Conservation (phyloP, 78 protist species). For the Bigelowiella natans region DNA sequence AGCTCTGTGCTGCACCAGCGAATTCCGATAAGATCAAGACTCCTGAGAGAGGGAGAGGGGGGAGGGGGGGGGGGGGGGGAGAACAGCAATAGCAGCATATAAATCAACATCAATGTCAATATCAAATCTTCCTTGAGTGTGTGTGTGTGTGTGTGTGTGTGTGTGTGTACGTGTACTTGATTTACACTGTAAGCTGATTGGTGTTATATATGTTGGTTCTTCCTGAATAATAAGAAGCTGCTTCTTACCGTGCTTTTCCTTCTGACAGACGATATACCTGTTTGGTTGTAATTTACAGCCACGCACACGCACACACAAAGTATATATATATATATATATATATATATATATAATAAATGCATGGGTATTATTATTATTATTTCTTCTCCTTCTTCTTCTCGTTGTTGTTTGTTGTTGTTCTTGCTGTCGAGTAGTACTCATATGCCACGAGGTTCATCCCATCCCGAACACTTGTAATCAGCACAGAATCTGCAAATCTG, state of each 20-base stretch:
- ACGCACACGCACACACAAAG: too few relatives aligned
- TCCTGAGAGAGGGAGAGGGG: conserved; percentile 6
- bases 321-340: too few relatives aligned
- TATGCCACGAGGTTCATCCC: conserved; percentile 78
- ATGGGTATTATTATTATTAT: too few relatives aligned
- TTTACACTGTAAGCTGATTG: neutral
- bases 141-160: too few relatives aligned
- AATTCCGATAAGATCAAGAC: conserved; percentile 48
- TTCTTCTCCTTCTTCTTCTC: too few relatives aligned
- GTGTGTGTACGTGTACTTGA: conserved; percentile 46
- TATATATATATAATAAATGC: too few relatives aligned
- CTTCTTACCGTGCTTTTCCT: conserved; percentile 45
- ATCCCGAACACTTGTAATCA: conserved; percentile 73
- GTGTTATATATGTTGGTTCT: neutral
- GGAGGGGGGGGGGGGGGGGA: neutral
- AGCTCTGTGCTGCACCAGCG: conserved; percentile 22
- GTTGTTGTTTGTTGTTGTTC: too few relatives aligned
- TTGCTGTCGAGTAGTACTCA: too few relatives aligned
- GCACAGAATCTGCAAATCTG: conserved; percentile 42
- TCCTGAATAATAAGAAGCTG: conserved; percentile 29
- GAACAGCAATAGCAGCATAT: neutral
- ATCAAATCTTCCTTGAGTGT: conserved; percentile 45
- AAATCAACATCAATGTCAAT: neutral
- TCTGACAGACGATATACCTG: conserved; percentile 62
- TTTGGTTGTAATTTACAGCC: too few relatives aligned